phyloP scores from a whole-genome alignment of 441 rosid species.

The Breynia disticha region DNA sequence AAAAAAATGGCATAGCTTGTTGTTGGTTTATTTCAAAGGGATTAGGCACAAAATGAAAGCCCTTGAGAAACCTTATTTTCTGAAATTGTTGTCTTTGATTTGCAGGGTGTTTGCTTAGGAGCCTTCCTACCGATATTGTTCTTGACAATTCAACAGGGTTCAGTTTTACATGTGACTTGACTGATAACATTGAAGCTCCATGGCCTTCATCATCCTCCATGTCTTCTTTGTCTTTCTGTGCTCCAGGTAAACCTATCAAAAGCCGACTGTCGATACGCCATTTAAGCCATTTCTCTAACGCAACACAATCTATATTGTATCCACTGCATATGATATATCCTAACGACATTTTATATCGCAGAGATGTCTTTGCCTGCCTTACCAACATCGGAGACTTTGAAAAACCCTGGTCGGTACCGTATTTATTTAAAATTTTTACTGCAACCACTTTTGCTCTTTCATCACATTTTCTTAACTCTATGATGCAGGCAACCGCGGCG shows the following conservation, averaged over 20 bases:
- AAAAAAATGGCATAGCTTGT: too few species aligned
- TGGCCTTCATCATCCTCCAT: constrained; percentile 95
- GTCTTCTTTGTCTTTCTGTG: constrained; percentile 84
- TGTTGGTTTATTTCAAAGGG: too few species aligned
- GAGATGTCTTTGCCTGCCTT: constrained; percentile 96
- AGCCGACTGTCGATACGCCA: background rate
- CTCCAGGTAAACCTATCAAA: constrained; percentile 56
- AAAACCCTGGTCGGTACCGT: constrained; percentile 51
- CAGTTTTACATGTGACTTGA: constrained; percentile 89
- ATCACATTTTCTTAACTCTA: background rate
- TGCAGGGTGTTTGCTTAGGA: constrained; percentile 81
- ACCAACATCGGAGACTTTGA: constrained; percentile 69
- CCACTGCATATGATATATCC: constrained; percentile 8
- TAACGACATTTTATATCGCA: constrained; percentile 30
- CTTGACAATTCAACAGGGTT: constrained; percentile 79
- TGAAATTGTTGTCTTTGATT: constrained; percentile 9
- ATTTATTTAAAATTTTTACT: background rate
- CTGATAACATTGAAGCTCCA: constrained; percentile 90
- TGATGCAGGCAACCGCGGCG: constrained; percentile 39
- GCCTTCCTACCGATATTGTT: constrained; percentile 73
- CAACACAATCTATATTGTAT: too few species aligned
- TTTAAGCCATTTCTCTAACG: constrained; percentile 1
- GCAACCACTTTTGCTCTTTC: background rate
- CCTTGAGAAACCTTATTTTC: background rate
- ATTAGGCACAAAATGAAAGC: too few species aligned